Base-by-base conservation (phyloP, 306 rosid genomes). In the Parietaria judaica region DNA sequence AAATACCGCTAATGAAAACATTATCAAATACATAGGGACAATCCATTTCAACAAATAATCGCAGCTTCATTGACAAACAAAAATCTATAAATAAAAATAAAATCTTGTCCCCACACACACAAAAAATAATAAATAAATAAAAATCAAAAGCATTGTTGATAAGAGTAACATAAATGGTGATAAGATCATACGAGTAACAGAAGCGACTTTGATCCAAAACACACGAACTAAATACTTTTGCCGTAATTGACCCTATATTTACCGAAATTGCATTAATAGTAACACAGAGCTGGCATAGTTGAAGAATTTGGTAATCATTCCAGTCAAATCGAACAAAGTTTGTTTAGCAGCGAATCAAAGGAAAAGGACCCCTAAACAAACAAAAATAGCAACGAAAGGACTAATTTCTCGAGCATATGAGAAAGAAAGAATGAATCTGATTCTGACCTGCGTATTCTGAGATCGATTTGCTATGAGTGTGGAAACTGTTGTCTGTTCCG, bases 381-480 rank as follows among this genome's bases (percentile, higher is more conserved):
- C 52, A 23, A 14, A 3, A n/a, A 35, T 17, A 8, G 13, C 4
- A 60, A 8, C 48, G 3, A 0, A 17, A 59, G 49, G 39, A 58
- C 47, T 50, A 3, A 5, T 37, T 3, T 52, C 43, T 13, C 4
- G 13, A 23, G 2, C 38, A 12, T 1, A 7, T 4, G 50, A n/a
- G 11, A 0, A 37, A 23, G 58, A 41, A 3, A 51, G 9, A 6
- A 14, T 45, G 60, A 67, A 60, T 45, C 4, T 10, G 50, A 7
- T 1, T 15, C 69, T 11, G 49, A 90, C 90, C 90, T 74, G 96
- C 47, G 71, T 3, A 44, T 3, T 78, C 15, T 58, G 87, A 34
- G 60, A 72, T 15, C 14, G 62, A 64, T 70, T 64, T 46, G 75
- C 35, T 17, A 57, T 58, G 47, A 71, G 6, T 13, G 74, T 43